Evolutionary conservation across 805 yeast genomes (phyloP).

Genomic region (Starmerella gropengiesseri): DNA sequence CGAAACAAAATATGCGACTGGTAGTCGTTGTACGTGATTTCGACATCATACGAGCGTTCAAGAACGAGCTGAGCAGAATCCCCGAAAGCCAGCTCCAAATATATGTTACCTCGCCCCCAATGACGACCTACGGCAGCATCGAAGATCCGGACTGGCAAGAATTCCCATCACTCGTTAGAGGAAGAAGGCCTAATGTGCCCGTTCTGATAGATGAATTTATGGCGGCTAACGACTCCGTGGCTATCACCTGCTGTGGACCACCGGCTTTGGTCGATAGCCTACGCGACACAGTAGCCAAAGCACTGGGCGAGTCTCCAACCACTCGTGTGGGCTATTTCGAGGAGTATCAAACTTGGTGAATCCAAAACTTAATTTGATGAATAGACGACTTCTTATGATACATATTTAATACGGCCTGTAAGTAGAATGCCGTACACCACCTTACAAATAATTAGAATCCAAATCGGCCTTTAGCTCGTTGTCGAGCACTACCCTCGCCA

Average conservation of each 20-base stretch:
- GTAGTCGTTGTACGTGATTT: constrained; percentile 9
- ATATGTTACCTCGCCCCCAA: background rate
- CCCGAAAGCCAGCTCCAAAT: background rate
- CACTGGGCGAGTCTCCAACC: constrained; percentile 32
- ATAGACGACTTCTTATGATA: background rate
- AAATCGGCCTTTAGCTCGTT: too few species aligned
- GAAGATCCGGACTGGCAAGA: background rate
- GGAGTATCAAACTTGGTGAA: constrained; percentile 57
- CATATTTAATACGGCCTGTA: too few species aligned
- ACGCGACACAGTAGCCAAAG: constrained; percentile 37
- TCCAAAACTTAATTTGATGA: background rate
- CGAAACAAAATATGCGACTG: constrained; percentile 1
- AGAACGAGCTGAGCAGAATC: background rate
- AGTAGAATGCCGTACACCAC: too few species aligned
- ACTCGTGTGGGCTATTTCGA: constrained; percentile 54
- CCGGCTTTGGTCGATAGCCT: constrained; percentile 47
- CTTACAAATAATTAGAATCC: too few species aligned
- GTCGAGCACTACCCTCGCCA: too few species aligned
- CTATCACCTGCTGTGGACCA: constrained; percentile 54
- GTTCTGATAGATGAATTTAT: constrained; percentile 27
- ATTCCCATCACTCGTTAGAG: background rate
- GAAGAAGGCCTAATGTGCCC: constrained; percentile 1
- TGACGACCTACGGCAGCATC: background rate
- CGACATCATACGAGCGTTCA: constrained; percentile 5
- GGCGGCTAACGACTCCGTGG: constrained; percentile 35